Evolutionary conservation across 371 early-diverging fungal species (phyloP).

Genomic region (Rhizopus delemar): DNA sequence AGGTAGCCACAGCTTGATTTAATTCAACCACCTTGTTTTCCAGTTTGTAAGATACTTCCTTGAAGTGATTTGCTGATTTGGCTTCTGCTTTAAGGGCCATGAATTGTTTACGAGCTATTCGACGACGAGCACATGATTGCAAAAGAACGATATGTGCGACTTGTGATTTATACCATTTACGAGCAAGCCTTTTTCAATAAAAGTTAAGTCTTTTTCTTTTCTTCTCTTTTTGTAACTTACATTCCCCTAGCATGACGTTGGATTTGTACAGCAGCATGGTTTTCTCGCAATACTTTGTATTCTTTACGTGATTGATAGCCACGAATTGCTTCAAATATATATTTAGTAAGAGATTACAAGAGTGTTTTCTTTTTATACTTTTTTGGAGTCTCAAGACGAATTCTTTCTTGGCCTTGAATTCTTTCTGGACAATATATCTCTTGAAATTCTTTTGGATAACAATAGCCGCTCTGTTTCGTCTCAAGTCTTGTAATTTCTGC

Average conservation of each 20-base stretch:
- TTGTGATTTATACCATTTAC: slow-evolving; percentile 57
- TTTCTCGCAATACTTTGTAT: slow-evolving; percentile 48
- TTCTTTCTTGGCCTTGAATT: slow-evolving; percentile 40
- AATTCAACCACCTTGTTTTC: slow-evolving; percentile 95
- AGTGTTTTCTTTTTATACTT: slow-evolving; percentile 11
- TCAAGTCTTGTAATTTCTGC: slow-evolving; percentile 47
- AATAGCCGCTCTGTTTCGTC: slow-evolving; percentile 74
- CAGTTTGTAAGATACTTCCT: slow-evolving; percentile 87
- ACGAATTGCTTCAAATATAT: slow-evolving; percentile 39
- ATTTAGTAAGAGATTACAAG: too few relatives aligned
- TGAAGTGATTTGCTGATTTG: slow-evolving; percentile 85
- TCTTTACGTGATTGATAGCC: slow-evolving; percentile 53
- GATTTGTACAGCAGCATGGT: slow-evolving; percentile 73
- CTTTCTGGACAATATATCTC: slow-evolving; percentile 62
- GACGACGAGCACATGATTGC: slow-evolving; percentile 85
- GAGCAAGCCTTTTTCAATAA: slow-evolving; percentile 42
- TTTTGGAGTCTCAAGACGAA: slow-evolving; percentile 44
- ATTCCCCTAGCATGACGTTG: slow-evolving; percentile 66
- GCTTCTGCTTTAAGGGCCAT: slow-evolving; percentile 75
- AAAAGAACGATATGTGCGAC: slow-evolving; percentile 64
- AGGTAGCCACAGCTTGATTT: slow-evolving; percentile 73
- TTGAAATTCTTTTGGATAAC: slow-evolving; percentile 74
- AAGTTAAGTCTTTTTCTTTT: too few relatives aligned
- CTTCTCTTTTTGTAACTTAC: slow-evolving; percentile 16
- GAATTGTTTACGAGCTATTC: slow-evolving; percentile 65